Evolutionary conservation across 2,329 filamentous ascomycete species (phyloP).

Genomic region (Raffaelea arxii): DNA sequence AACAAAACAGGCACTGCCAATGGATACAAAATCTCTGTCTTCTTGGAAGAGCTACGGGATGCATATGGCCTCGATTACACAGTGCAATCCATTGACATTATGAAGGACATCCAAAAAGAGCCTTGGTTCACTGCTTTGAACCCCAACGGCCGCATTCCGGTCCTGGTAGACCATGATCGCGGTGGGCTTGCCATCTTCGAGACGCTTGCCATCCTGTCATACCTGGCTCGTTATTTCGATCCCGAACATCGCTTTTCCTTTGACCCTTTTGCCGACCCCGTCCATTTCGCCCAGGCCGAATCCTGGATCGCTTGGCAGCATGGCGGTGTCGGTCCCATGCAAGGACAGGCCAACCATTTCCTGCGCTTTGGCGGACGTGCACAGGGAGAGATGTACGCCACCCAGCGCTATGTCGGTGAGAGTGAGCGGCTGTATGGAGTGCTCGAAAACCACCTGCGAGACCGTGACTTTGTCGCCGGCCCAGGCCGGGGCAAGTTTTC

Average conservation of each 20-base stretch:
- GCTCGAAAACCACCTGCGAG: conserved; percentile 53
- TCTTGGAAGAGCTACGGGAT: conserved; percentile 58
- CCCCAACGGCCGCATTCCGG: conserved; percentile 58
- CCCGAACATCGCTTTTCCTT: conserved; percentile 18
- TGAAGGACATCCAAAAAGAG: conserved; percentile 56
- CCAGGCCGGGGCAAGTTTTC: conserved; percentile 44
- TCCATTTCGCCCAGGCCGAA: conserved; percentile 33
- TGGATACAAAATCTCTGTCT: conserved; percentile 46
- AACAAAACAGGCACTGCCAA: conserved; percentile 36
- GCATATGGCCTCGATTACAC: conserved; percentile 53
- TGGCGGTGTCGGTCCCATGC: conserved; percentile 62
- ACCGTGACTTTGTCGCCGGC: conserved; percentile 44
- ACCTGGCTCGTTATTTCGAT: conserved; percentile 48
- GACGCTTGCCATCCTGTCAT: conserved; percentile 47
- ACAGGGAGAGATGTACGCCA: conserved; percentile 59
- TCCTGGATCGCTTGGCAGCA: conserved; percentile 65
- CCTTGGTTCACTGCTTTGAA: conserved; percentile 53
- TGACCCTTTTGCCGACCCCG: conserved; percentile 8
- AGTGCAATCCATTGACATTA: conserved; percentile 48
- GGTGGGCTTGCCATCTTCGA: conserved; percentile 60
- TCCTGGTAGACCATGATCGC: conserved; percentile 56
- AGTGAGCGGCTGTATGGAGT: conserved; percentile 64
- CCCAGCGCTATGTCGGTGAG: conserved; percentile 68
- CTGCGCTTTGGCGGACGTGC: conserved; percentile 44
- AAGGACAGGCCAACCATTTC: conserved; percentile 72